Evolutionary conservation across 2,329 filamentous ascomycete genomes (phyloP), one percentile per base, ranked within the genome.

Genomic region (Fusarium floridanum): DNA sequence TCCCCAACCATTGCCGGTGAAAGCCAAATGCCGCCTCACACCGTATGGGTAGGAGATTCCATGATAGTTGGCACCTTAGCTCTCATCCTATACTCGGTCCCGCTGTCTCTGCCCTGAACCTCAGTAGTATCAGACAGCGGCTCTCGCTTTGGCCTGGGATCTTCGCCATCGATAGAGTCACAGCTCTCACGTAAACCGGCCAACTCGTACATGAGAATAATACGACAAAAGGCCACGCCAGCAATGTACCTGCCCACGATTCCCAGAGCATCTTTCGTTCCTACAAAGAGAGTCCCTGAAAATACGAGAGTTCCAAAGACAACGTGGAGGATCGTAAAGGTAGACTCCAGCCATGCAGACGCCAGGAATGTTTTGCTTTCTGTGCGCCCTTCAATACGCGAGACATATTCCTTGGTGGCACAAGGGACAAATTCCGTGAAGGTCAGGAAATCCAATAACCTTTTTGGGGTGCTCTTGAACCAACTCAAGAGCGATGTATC

Each of bases 171-270:
- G 16, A 61, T 34, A 29, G 17, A 20, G 17, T 12, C 16, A 9
- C 66, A 68, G 11, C 34, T 56, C 34, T 64, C 53, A 17, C 66
- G 32, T 10, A 68, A 22, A 9, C 55, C 56, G 17, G 61, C 66
- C 24, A 68, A 41, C 61, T 68, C 66, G 22, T 68, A 68, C 61
- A 68, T 65, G 12, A 65, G 53, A 32, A 68, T 41, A 29, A 68
- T 24, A 5, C 66, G 61, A 43, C 45, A 68, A 2, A 65, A 10
- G 12, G 56, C 56, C 14, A 60, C 62, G 11, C 61, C 55, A 36
- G 34, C 61, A 11, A 68, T 65, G n/a, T 64, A 65, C 34, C 66
- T 41, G n/a, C 61, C 55, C 12, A 68, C 37, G 20, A 68, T 64
- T 12, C 43, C n/a, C 12, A 61, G 32, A 12, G 66, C 66, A 22